Evolutionary conservation across 1,139 yeast species (phyloP).

Genomic region (Barnettozyma hawaiiensis): DNA sequence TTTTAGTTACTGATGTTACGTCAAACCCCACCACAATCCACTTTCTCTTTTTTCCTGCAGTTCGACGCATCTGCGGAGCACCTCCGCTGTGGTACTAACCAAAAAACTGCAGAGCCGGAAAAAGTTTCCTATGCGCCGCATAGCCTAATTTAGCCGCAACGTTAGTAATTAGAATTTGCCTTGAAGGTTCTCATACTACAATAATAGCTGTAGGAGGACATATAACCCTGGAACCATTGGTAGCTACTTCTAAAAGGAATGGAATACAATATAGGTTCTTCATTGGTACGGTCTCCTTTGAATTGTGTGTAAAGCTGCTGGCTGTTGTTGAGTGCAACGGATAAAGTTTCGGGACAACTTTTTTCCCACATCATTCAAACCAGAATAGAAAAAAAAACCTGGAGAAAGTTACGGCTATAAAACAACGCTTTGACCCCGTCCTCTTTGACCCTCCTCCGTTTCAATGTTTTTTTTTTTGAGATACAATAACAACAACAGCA

Average conservation of each 20-base stretch:
- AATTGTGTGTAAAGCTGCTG: too few relatives aligned
- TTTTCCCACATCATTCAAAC: neutral
- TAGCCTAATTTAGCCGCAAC: slow-evolving; percentile 2
- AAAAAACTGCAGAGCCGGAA: neutral
- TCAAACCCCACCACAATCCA: neutral
- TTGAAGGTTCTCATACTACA: too few relatives aligned
- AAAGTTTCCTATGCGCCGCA: neutral
- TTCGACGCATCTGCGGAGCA: neutral
- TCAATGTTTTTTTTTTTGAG: too few relatives aligned
- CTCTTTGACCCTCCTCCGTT: neutral
- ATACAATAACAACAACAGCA: too few relatives aligned
- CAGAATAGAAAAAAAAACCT: neutral
- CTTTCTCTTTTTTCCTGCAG: neutral
- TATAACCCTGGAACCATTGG: too few relatives aligned
- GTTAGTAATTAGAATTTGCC: neutral
- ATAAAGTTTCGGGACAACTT: slow-evolving; percentile 4
- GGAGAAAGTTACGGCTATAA: neutral
- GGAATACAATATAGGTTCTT: too few relatives aligned
- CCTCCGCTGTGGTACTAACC: neutral
- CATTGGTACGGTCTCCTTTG: too few relatives aligned
- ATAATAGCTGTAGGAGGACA: too few relatives aligned
- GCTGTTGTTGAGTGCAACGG: neutral
- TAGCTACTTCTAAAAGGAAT: too few relatives aligned
- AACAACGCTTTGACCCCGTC: neutral
- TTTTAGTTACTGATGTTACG: neutral